Percentiles rank a stretch among this genome's conserved stretches.
phyloP scores from a whole-genome alignment of 2,329 filamentous ascomycete species.

The Didymella sp. region DNA sequence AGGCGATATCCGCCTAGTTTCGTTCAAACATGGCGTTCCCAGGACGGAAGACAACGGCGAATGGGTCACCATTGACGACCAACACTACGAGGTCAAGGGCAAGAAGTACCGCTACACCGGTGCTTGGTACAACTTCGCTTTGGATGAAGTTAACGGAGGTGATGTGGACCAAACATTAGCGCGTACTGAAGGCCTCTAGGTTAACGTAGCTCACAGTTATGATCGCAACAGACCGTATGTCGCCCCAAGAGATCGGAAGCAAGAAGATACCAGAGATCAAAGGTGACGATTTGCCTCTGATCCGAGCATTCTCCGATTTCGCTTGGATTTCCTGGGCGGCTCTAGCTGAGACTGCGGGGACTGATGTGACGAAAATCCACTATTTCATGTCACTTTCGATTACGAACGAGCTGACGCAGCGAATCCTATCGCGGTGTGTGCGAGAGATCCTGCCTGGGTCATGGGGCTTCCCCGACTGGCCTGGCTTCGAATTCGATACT shows the following conservation, averaged over 20 bases:
- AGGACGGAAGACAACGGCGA: background rate
- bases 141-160: conserved; percentile 1
- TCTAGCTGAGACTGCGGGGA: background rate
- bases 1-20: background rate
- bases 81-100: background rate
- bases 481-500: background rate
- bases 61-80: background rate
- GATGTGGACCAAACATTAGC: background rate
- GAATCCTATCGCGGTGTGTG: background rate
- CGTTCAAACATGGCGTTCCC: background rate
- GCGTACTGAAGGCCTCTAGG: no score
- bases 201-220: background rate
- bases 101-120: conserved; percentile 6
- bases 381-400: conserved; percentile 12
- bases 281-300: background rate
- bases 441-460: conserved; percentile 2
- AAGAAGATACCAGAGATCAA: background rate
- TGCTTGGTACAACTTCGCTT: background rate
- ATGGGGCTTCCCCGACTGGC: conserved; percentile 4
- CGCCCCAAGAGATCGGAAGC: background rate
- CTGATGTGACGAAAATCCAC: conserved; percentile 2
- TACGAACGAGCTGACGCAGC: conserved; percentile 2
- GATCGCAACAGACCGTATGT: conserved; percentile 1
- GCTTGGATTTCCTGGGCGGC: conserved; percentile 3
- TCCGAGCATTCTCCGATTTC: conserved; percentile 10